A percentile compares a stretch with the other conserved stretches of the same genome.
Conservation (phyloP, 202 grass and related monocot genomes). For the Miscanthus sacchariflorus region DNA sequence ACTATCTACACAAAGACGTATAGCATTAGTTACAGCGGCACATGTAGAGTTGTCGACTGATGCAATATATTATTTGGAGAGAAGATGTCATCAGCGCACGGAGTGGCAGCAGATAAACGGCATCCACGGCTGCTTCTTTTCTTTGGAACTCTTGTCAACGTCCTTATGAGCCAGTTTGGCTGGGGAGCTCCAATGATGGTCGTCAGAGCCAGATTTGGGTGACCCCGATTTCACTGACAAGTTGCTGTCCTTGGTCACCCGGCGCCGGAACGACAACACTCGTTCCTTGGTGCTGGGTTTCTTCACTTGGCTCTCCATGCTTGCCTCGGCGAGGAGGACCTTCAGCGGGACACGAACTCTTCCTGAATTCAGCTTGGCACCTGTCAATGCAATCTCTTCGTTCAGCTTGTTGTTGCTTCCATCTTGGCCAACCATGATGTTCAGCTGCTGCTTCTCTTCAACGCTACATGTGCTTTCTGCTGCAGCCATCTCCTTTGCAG, state of each 20-base stretch:
- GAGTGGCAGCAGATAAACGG: constrained; percentile 74
- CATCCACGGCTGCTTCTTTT: constrained; percentile 64
- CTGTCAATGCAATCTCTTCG: constrained; percentile 31
- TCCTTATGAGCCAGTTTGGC: constrained; percentile 48
- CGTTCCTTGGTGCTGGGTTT: constrained; percentile 49
- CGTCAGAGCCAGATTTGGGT: constrained; percentile 18
- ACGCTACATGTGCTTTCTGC: background rate
- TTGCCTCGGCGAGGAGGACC: constrained; percentile 69
- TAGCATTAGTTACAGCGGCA: constrained; percentile 30
- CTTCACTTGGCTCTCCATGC: constrained; percentile 57
- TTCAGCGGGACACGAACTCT: constrained; percentile 62
- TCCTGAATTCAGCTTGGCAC: constrained; percentile 38
- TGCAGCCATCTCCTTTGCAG: constrained; percentile 13
- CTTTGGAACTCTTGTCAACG: constrained; percentile 50
- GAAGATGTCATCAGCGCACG: constrained; percentile 30
- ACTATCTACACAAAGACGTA: constrained; percentile 48
- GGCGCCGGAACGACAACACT: constrained; percentile 42
- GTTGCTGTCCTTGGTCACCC: constrained; percentile 26
- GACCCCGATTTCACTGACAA: background rate
- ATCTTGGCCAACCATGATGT: constrained; percentile 8
- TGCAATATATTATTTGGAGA: background rate
- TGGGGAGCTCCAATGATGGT: constrained; percentile 59
- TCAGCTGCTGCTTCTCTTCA: constrained; percentile 23
- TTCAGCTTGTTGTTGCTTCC: constrained; percentile 41
- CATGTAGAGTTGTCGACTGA: constrained; percentile 25